Base-by-base conservation (phyloP, 306 rosid species). In the Acacia melanoxylon region DNA sequence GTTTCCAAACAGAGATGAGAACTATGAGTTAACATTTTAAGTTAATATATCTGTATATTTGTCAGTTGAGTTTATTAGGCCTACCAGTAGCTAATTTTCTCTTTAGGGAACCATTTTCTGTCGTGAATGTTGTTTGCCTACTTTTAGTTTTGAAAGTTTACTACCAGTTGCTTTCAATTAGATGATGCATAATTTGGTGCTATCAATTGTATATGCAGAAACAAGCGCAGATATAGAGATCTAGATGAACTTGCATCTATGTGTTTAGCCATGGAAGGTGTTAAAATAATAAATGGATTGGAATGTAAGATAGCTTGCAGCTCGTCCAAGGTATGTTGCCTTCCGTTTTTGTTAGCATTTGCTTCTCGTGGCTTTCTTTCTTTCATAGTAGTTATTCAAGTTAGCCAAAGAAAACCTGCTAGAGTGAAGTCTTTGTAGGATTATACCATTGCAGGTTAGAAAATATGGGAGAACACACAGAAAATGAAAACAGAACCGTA, bases 291-390 rank as follows among this genome's bases (percentile, higher is more conserved):
- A 73, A 93, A 96, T 84, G 99, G 99, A 80, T 88, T 96, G 89
- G 99, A 96, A 89, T 93, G 99, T 81, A 96, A 96, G 92, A 90
- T 93, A 80, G 88, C 97, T 85, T 96, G 99, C 90, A 92, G 59
- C 87, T 90, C 98, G 63, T 95, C 94, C 54, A 95, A 95, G 99
- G 99, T 95, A 81, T 76, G 86, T 74, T 12, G 74, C 78, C 41
- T 54, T 45, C 27, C 82, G 61, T 81, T 51, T 73, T 52, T 37
- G 33, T 66, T 40, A 14, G 56, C 59, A 51, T 73, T 67, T 27
- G 72, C 37, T 66, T 68, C 75, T 85, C 52, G 44, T 22, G 25
- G 31, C 45, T 51, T 68, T 11, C 61, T 80, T 44, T 56, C 51
- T 76, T 44, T 82, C 51, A 45, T 56, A 27, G 41, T 7, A 69